Percentiles rank a stretch among this genome's conserved stretches.
Conservation (phyloP, 139 green algal species). For the Ettlia oleoabundans region DNA sequence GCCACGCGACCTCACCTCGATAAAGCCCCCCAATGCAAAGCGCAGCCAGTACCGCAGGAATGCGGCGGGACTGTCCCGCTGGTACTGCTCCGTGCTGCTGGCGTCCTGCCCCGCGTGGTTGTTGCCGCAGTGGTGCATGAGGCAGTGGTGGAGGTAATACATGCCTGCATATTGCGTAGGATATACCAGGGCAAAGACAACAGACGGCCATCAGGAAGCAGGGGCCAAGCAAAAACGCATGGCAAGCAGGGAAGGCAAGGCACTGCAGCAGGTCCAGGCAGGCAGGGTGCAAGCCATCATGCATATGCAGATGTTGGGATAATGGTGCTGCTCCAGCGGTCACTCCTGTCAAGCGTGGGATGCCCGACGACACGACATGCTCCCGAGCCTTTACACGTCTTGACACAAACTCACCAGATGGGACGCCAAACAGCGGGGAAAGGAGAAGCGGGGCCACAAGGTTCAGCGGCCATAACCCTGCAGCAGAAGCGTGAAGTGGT, state of each 20-base stretch:
- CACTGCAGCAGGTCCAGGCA: neutral
- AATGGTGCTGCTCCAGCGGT: neutral
- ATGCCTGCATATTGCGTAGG: slow-evolving; percentile 46
- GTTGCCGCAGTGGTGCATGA: slow-evolving; percentile 89
- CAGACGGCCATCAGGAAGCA: neutral
- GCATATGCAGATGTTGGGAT: neutral
- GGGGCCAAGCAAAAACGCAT: neutral
- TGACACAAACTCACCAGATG: neutral
- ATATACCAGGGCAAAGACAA: neutral
- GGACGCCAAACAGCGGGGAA: slow-evolving; percentile 25
- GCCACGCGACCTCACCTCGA: too few relatives aligned
- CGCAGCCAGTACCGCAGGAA: slow-evolving; percentile 85
- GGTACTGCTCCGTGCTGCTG: slow-evolving; percentile 86
- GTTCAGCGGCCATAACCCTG: slow-evolving; percentile 20
- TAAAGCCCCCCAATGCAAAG: slow-evolving; percentile 59
- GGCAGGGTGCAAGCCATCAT: neutral
- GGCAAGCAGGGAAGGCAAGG: too few relatives aligned
- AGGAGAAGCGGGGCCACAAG: slow-evolving; percentile 10
- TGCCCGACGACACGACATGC: neutral
- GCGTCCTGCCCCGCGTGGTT: slow-evolving; percentile 47
- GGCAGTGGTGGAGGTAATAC: slow-evolving; percentile 83
- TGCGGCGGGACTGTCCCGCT: slow-evolving; percentile 70
- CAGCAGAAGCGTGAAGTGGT: too few relatives aligned
- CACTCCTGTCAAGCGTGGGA: neutral
- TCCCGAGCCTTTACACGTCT: neutral